Evolutionary conservation across 2,329 filamentous ascomycete species (phyloP), one percentile per base, ranked within the genome.

Genomic region (Scedosporium apiospermum): DNA sequence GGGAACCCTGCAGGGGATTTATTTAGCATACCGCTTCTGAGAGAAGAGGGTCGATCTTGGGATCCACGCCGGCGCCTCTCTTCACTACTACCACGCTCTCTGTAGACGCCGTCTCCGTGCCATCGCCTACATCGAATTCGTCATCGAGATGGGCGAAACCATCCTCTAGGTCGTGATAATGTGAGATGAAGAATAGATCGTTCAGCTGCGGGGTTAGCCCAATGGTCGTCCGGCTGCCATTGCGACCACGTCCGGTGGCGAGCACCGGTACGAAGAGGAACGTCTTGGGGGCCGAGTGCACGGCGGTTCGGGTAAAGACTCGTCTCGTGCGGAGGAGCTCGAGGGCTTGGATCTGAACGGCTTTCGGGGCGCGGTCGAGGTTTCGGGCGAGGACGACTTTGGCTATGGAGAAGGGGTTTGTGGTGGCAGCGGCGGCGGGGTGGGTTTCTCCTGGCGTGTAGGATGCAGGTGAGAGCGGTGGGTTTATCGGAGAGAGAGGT

Each of bases 101-200:
- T 9, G 72, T 75, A 1, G 77, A 79, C 3, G 69, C 71, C 4
- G 71, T 71, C 57, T 74, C 71, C 26, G 68, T 69, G 34, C 71
- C 72, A 27, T 69, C 69, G n/a, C 60, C 60, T 26, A 73, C 71
- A n/a, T 70, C 65, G 26, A 78, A 75, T 21, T 74, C 75, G 42
- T 90, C 87, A 64, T 96, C 89, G 0, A 93, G 73, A 66, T 95
- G 89, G 4, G 86, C 81, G 65, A 92, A 88, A 0, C 88, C 90
- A 71, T 93, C 86, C 1, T 83, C 79, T 0, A 82, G 80, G 63
- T 88, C 82, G 69, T 98, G 92, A 76, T 87, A 90, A 73, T 98
- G 93, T 0, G 90, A 93, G 63, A 98, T 87, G 71, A 92, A 91
- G 67, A 98, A 88, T 66, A 90, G 85, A 64, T 98, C 91, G 68